Conservation (phyloP, 495 filamentous ascomycete species). For the Hamigera avellanea region DNA sequence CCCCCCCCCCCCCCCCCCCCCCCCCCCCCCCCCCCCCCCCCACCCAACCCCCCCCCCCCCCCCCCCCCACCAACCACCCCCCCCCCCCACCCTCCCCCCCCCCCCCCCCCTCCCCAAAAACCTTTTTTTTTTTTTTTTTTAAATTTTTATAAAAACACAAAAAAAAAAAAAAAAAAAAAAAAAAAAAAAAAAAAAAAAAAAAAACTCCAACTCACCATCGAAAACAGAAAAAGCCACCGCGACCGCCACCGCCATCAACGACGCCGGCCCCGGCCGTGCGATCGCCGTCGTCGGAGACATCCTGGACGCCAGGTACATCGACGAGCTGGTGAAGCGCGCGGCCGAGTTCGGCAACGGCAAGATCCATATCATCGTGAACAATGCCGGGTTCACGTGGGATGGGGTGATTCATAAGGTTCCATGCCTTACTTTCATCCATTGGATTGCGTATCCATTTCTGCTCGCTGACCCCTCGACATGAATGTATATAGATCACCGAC, state of each 20-base stretch:
- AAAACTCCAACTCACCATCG: too few species aligned
- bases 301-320: slow-evolving; percentile 53
- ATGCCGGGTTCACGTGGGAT: slow-evolving; percentile 85
- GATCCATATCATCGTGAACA: slow-evolving; percentile 82
- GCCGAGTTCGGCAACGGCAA: slow-evolving; percentile 76
- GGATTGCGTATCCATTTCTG: background rate
- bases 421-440: background rate
- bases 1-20: too few species aligned
- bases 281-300: slow-evolving; percentile 64
- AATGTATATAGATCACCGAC: slow-evolving; percentile 73
- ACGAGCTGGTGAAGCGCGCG: slow-evolving; percentile 54
- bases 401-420: slow-evolving; percentile 75
- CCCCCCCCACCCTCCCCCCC: too few species aligned
- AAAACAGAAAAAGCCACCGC: slow-evolving; percentile 48
- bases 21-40: too few species aligned
- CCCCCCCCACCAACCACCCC: too few species aligned
- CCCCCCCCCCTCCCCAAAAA: too few species aligned
- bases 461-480: background rate
- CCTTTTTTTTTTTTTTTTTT: too few species aligned
- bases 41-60: too few species aligned
- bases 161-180: too few species aligned
- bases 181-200: too few species aligned
- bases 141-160: too few species aligned
- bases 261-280: slow-evolving; percentile 46
- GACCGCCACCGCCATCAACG: slow-evolving; percentile 53